Evolutionary conservation across 768 basidiomycete species (phyloP), one percentile per base, ranked within the genome.

Genomic region (Psilocybe subaeruginosa): DNA sequence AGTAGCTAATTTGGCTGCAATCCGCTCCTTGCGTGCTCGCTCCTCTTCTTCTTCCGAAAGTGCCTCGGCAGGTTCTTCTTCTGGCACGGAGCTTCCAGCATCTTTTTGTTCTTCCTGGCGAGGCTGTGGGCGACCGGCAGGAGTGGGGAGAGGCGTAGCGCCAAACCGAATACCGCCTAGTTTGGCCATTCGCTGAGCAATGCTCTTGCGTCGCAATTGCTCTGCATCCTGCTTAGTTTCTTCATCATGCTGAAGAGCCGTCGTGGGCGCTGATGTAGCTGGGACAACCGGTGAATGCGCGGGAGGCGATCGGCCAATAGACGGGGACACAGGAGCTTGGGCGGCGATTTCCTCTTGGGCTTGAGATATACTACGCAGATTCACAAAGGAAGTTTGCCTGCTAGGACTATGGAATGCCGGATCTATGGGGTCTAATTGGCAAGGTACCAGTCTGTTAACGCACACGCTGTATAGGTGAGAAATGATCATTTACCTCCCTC

Each of bases 181-280:
- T 68, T 88, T 93, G 1, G 95, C 95, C 95, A 97, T 96, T n/a
- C 95, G 84, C 60, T 97, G 94, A 1, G 95, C 93, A 39, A 97
- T 92, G 1, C 91, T 91, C 31, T 80, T 81, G 23, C 88, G 83
- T 51, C 88, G 80, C 2, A 73, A 74, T 23, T 85, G 81, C 58
- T 84, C 84, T 0, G 77, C 77, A 54, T 83, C 80, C 60, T 79
- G 79, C 31, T 80, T 77, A 53, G 78, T 73, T 19, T 68, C 68
- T 8, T 68, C 70, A 7, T 69, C 48, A 37, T 61, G 69, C 17
- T 51, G 29, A 14, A n/a, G 30, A 7, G 53, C 27, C 41, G 57
- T 46, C 12, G 62, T 55, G 46, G 61, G 65, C 56, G 63, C 47
- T 3, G 59, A 31, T 11, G 39, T 41, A n/a, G 51, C 19, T 30